phyloP scores from a whole-genome alignment of 495 filamentous ascomycete genomes.

The Tirmania nivea region DNA sequence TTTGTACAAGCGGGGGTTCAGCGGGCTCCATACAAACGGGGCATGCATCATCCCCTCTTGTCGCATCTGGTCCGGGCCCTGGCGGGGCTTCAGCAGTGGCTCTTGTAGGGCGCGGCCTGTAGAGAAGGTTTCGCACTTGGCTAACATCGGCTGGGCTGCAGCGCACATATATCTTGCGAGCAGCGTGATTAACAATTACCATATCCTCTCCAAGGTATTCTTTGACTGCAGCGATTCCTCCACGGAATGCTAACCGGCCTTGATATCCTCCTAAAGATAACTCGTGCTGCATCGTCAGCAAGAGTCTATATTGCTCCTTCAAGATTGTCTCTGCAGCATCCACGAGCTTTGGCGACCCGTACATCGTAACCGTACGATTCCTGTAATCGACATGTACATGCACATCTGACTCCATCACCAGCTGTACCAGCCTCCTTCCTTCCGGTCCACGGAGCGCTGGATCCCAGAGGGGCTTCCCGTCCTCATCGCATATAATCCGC shows the following conservation, averaged over 20 bases:
- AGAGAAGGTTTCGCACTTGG: neutral
- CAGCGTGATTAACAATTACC: slow-evolving; percentile 2
- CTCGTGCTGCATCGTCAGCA: slow-evolving; percentile 4
- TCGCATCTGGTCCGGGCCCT: too few relatives aligned
- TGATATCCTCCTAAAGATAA: slow-evolving; percentile 2
- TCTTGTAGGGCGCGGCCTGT: neutral
- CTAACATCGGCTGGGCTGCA: neutral
- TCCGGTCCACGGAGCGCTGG: slow-evolving; percentile 2
- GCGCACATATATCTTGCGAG: slow-evolving; percentile 2
- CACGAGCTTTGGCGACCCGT: neutral
- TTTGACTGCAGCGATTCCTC: slow-evolving; percentile 3
- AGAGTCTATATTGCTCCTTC: slow-evolving; percentile 1
- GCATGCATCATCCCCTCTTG: slow-evolving; percentile 9
- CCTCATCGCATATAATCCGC: slow-evolving; percentile 1
- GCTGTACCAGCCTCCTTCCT: slow-evolving; percentile 1
- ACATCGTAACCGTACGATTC: slow-evolving; percentile 3
- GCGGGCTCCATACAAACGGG: slow-evolving; percentile 19
- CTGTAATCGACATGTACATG: slow-evolving; percentile 9
- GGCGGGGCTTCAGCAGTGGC: too few relatives aligned
- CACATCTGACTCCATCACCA: slow-evolving; percentile 1
- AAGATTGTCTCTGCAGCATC: neutral
- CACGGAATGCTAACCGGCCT: slow-evolving; percentile 4
- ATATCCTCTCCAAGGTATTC: slow-evolving; percentile 4
- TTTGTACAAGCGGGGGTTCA: slow-evolving; percentile 10
- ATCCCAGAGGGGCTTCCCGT: slow-evolving; percentile 7